Evolutionary conservation across 106 monocot genomes (phyloP).

Genomic region (Acorus gramineus): DNA sequence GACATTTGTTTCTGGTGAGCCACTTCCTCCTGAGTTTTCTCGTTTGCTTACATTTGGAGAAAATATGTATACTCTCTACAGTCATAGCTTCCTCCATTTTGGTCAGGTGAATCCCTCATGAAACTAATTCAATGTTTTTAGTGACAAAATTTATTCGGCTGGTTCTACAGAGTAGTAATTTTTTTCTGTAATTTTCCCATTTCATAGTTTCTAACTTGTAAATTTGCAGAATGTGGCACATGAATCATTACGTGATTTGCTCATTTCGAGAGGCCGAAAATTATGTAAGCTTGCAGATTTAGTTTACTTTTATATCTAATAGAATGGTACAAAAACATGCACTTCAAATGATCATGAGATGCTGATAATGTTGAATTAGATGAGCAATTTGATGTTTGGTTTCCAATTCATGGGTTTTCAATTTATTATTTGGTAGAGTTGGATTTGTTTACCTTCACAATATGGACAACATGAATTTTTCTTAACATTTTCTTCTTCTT

Average conservation of each 20-base stretch:
- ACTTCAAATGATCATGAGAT: no score
- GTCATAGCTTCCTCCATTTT: conserved; percentile 81
- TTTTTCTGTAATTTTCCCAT: neutral
- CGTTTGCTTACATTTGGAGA: conserved; percentile 58
- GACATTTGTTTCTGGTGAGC: conserved; percentile 64
- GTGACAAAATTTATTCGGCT: neutral
- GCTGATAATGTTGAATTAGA: no score
- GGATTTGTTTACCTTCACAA: no score
- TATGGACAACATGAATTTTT: no score
- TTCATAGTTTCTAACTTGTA: no score
- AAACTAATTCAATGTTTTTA: neutral
- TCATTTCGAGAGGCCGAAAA: conserved; percentile 9
- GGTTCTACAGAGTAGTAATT: neutral
- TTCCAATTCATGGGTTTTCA: no score
- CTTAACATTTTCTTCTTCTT: no score
- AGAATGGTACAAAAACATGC: no score
- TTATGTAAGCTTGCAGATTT: conserved; percentile 17
- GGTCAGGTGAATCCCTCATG: conserved; percentile 63
- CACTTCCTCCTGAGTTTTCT: conserved; percentile 52
- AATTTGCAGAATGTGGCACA: conserved; percentile 35
- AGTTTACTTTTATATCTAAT: no score
- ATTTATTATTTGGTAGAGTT: no score
- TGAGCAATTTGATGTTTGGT: no score
- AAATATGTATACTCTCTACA: conserved; percentile 60
- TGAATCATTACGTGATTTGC: conserved; percentile 20